A percentile compares a stretch with the other conserved stretches of the same genome.
Evolutionary conservation across 805 yeast genomes (phyloP).

Genomic region (Blastobotrys americana): DNA sequence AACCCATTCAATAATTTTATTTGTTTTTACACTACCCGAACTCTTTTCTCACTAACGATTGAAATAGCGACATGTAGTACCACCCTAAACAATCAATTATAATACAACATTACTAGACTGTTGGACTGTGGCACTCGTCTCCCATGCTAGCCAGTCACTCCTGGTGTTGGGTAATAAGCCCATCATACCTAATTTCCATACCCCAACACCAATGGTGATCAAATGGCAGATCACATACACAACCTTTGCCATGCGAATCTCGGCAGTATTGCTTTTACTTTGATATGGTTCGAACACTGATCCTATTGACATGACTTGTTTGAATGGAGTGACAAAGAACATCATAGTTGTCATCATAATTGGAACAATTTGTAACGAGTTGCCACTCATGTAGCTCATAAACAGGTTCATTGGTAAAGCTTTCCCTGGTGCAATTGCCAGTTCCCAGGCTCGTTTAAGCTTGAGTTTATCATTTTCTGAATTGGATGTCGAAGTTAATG

Average conservation of each 20-base stretch:
- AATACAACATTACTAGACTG: too few species aligned
- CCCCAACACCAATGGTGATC: conserved; percentile 61
- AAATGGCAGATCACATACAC: conserved; percentile 43
- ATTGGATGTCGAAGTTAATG: too few species aligned
- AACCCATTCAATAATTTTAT: too few species aligned
- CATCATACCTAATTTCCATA: conserved; percentile 81
- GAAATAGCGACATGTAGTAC: too few species aligned
- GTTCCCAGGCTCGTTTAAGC: conserved; percentile 71
- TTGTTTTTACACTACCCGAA: too few species aligned
- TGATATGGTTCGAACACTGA: conserved; percentile 42
- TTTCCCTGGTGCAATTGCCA: conserved; percentile 77
- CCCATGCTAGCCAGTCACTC: conserved; percentile 94
- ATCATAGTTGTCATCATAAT: conserved; percentile 84
- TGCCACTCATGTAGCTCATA: conserved; percentile 92
- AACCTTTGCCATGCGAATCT: conserved; percentile 37
- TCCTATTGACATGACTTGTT: conserved; percentile 56
- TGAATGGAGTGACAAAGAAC: conserved; percentile 61
- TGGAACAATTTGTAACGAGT: conserved; percentile 81
- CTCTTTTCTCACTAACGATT: too few species aligned
- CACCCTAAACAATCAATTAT: too few species aligned
- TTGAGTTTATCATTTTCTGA: conserved; percentile 21
- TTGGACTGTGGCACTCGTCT: conserved; percentile 26
- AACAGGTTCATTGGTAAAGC: conserved; percentile 81
- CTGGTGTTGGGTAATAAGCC: conserved; percentile 81
- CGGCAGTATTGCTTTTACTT: conserved; percentile 23